Evolutionary conservation across 805 yeast species (phyloP).

Genomic region (Sungouiozyma ichnusensis): DNA sequence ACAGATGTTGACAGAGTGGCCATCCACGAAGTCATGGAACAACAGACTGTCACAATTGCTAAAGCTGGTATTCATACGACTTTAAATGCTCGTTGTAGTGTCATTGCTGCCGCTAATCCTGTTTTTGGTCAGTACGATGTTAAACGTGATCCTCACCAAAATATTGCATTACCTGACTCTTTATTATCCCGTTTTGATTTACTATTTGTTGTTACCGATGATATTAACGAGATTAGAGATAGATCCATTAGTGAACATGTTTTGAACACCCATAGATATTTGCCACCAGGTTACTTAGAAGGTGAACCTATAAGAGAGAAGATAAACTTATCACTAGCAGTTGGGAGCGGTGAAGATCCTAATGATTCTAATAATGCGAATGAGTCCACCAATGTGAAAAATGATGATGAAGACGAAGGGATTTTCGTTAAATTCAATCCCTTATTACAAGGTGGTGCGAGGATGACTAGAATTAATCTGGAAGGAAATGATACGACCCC

Average conservation of each 20-base stretch:
- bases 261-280: conserved; percentile 79
- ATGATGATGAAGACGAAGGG: conserved; percentile 40
- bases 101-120: conserved; percentile 96
- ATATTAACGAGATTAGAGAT: conserved; percentile 75
- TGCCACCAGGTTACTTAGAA: conserved; percentile 79
- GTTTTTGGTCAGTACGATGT: conserved; percentile 94
- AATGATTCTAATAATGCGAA: conserved; percentile 33
- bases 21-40: conserved; percentile 99
- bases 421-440: conserved; percentile 83
- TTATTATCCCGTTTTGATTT: conserved; percentile 93
- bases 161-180: conserved; percentile 95
- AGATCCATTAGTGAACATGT: conserved; percentile 90
- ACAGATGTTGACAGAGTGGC: conserved; percentile 94
- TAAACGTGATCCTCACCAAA: conserved; percentile 91
- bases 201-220: conserved; percentile 91
- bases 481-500: conserved; percentile 30
- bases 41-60: conserved; percentile 95
- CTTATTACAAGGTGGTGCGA: conserved; percentile 71
- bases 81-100: conserved; percentile 91
- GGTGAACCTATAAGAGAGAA: conserved; percentile 90
- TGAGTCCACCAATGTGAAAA: conserved; percentile 3
- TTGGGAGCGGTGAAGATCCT: conserved; percentile 51
- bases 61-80: conserved; percentile 98
- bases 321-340: conserved; percentile 59
- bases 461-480: conserved; percentile 30